Base-by-base conservation (phyloP, 805 yeast genomes). In the Teunomyces pallodes region DNA sequence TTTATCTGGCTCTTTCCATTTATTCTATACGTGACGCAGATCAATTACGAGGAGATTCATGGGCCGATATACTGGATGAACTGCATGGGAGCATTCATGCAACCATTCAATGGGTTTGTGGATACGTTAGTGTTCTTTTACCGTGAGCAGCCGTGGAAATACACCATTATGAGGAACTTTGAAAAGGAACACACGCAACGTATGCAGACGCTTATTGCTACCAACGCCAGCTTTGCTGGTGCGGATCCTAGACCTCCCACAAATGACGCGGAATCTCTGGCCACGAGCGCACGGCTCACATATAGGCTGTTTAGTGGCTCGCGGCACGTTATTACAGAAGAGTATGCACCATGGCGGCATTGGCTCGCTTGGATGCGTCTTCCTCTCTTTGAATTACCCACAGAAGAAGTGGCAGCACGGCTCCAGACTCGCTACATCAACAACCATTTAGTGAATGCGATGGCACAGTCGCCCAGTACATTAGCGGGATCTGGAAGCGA, bases 1-100 rank as follows among this genome's bases (percentile, higher is more conserved):
- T 73, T 86, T 26, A 66, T 90, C 42, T 90, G 97, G 97, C 60
- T 85, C 16, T 84, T 87, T 54, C 97, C 97, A 1, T 79, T 88
- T 51, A 77, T 84, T 4, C 72, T 81, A 31, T 87, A 86, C 57
- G 73, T 82, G 47, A 74, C 88, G 8, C 82, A 79, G 57, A 70
- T 77, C 55, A 69, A 72, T 33, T 69, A 75, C 55, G 82, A 79
- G 48, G 61, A 75, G 16, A 39, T 51, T 1, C 72, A 76, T 50
- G 79, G 81, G 1, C 81, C 86, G 2, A 72, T 79, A 7, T 76
- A 76, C 50, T 85, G 92, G 85, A 64, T 88, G 36, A 77, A 80
- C 45, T 77, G 81, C 45, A 67, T 86, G 46, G 81, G 86, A n/a
- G 86, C 94, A 0, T 83, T 83, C 54, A 81, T 84, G 73, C 90